These are phyloP conservation scores for Plasmodium vivax DNA, from an alignment of 169 alveolate species.

Conservation along the genomic window DNA sequence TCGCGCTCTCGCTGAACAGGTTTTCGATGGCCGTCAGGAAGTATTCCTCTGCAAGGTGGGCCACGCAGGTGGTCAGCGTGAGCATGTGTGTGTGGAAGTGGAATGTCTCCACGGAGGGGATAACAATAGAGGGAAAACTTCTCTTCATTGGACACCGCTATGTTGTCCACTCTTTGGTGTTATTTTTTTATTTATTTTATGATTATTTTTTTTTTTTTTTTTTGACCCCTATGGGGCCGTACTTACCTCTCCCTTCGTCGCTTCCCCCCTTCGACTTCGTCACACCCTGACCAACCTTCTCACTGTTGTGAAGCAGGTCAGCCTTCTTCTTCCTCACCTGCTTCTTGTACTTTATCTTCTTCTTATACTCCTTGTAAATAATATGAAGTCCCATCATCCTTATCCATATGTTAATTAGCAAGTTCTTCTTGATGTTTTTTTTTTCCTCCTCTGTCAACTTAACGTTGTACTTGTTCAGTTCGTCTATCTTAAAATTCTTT, in stretches of 20 bases:
- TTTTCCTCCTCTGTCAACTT: conserved; percentile 73
- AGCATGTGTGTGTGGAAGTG: not conserved
- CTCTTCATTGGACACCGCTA: not conserved
- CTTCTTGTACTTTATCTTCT: conserved; percentile 44
- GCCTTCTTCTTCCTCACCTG: conserved; percentile 14
- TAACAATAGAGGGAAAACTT: not conserved
- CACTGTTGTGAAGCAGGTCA: not conserved
- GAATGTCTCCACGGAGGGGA: not conserved
- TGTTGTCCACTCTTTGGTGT: not conserved
- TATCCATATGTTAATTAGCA: conserved; percentile 79
- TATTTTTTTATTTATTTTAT: not conserved
- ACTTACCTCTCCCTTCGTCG: not conserved
- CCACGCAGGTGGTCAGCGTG: not conserved
- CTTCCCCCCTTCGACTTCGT: not conserved
- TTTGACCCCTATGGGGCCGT: not conserved
- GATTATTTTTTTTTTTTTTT: not conserved
- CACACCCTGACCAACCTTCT: not conserved
- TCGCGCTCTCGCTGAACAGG: conserved; percentile 8
- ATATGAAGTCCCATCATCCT: conserved; percentile 75
- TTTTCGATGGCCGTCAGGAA: conserved; percentile 43
- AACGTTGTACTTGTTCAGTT: conserved; percentile 53
- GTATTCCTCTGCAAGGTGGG: conserved; percentile 17
- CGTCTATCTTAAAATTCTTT: conserved; percentile 60
- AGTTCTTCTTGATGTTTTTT: conserved; percentile 56
- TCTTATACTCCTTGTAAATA: conserved; percentile 47